These are phyloP conservation scores for Fusarium lyarnte DNA, from an alignment of 2,329 filamentous ascomycete genomes.

Conservation along the genomic window DNA sequence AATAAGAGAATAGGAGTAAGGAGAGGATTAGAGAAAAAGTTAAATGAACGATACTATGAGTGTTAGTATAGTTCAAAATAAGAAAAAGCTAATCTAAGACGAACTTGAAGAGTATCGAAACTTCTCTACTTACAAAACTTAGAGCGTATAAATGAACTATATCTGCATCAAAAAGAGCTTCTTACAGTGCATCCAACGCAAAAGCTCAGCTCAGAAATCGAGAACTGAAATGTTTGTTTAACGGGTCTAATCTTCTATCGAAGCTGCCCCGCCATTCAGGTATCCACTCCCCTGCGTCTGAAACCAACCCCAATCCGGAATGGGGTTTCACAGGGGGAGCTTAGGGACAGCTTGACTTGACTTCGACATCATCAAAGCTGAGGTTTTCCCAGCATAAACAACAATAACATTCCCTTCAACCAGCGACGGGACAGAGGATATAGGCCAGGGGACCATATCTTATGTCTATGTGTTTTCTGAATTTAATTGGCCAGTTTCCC, in stretches of 20 bases:
- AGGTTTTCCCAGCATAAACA: constrained; percentile 34
- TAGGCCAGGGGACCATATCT: constrained; percentile 12
- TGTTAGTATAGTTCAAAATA: background rate
- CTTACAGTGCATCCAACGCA: constrained; percentile 31
- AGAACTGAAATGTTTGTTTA: constrained; percentile 27
- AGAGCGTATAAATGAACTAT: background rate
- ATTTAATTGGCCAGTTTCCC: background rate
- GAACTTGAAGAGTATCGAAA: background rate
- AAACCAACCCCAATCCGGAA: constrained; percentile 38
- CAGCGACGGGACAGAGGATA: constrained; percentile 7
- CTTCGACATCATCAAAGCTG: constrained; percentile 39
- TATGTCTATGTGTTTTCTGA: constrained; percentile 2
- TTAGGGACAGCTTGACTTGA: constrained; percentile 48
- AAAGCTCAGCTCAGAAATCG: constrained; percentile 13
- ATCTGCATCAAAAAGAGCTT: background rate
- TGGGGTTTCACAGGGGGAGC: constrained; percentile 33
- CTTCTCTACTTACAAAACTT: background rate
- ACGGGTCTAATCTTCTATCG: constrained; percentile 36
- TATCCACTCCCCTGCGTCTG: constrained; percentile 38
- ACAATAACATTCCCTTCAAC: constrained; percentile 10
- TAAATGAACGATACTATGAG: background rate
- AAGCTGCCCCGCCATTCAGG: constrained; percentile 38
- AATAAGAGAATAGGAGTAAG: background rate
- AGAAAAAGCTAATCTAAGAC: background rate
- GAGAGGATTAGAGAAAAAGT: background rate